Conservation (phyloP, 1,139 yeast genomes). For the Saccharomycopsis hybrid region DNA sequence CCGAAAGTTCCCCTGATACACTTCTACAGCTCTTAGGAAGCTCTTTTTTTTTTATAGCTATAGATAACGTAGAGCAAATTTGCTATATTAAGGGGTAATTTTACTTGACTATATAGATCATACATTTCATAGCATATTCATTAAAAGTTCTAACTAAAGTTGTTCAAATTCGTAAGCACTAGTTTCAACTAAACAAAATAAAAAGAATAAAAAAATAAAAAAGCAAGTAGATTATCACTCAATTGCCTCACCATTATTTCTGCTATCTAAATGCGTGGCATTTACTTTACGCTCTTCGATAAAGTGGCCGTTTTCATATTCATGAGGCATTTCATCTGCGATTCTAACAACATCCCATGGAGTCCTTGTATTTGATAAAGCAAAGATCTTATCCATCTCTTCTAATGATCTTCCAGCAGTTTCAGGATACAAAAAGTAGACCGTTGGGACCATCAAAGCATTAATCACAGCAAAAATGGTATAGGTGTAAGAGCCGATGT, state of each 20-base stretch:
- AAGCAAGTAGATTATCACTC: neutral
- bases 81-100: too few species aligned
- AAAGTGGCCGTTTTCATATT: slow-evolving; percentile 27
- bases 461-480: slow-evolving; percentile 38
- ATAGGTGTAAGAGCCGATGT: slow-evolving; percentile 41
- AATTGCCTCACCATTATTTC: neutral
- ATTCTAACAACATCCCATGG: slow-evolving; percentile 35
- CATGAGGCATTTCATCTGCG: slow-evolving; percentile 32
- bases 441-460: slow-evolving; percentile 37
- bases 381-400: slow-evolving; percentile 28
- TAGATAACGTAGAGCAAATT: too few species aligned
- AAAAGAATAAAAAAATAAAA: neutral
- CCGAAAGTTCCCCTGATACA: too few species aligned
- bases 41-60: too few species aligned
- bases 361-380: slow-evolving; percentile 29
- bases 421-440: slow-evolving; percentile 36
- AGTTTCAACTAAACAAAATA: neutral
- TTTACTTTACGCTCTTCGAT: slow-evolving; percentile 1
- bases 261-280: neutral
- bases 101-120: too few species aligned
- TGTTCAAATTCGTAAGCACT: too few species aligned
- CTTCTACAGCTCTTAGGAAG: too few species aligned
- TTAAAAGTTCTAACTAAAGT: too few species aligned
- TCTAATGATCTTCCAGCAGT: slow-evolving; percentile 31
- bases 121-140: too few species aligned